phyloP scores from a whole-genome alignment of 768 basidiomycete species.

The Fibroporia radiculosa region DNA sequence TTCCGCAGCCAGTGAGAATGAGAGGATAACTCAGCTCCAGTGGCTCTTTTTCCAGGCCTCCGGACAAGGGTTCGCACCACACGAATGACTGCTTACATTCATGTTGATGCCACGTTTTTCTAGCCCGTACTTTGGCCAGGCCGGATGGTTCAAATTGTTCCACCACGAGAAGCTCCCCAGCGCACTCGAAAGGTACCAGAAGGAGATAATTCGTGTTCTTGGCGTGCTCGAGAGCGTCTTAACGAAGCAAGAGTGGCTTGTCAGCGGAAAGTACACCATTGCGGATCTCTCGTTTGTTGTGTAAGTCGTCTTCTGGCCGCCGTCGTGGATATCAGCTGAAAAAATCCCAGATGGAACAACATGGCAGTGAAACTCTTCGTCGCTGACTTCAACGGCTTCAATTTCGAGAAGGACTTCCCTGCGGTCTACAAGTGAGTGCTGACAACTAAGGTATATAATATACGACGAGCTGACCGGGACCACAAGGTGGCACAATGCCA shows the following conservation, averaged over 20 bases:
- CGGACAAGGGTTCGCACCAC: constrained; percentile 18
- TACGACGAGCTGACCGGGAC: neutral
- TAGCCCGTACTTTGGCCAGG: constrained; percentile 23
- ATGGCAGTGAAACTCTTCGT: constrained; percentile 6
- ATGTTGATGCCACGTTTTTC: neutral
- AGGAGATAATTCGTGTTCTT: constrained; percentile 21
- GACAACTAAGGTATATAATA: neutral
- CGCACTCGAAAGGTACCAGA: constrained; percentile 23
- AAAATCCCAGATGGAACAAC: constrained; percentile 17
- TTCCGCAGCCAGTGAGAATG: constrained; percentile 9
- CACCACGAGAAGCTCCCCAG: constrained; percentile 23
- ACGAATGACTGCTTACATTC: neutral
- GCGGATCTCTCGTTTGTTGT: constrained; percentile 20
- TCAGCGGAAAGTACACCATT: constrained; percentile 20
- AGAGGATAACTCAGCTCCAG: constrained; percentile 20
- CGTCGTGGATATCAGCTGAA: neutral
- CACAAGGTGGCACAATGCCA: constrained; percentile 17
- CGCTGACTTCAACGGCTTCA: constrained; percentile 5
- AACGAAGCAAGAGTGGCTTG: constrained; percentile 22
- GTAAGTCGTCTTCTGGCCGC: constrained; percentile 1
- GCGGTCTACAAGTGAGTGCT: constrained; percentile 10
- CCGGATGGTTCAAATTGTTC: constrained; percentile 19
- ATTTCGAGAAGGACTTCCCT: constrained; percentile 17
- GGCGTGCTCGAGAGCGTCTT: constrained; percentile 22
- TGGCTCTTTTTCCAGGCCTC: constrained; percentile 38